A percentile compares a stretch with the other conserved stretches of the same genome.
Evolutionary conservation across 106 monocot genomes (phyloP).

Genomic region (Dendrobium officinale): DNA sequence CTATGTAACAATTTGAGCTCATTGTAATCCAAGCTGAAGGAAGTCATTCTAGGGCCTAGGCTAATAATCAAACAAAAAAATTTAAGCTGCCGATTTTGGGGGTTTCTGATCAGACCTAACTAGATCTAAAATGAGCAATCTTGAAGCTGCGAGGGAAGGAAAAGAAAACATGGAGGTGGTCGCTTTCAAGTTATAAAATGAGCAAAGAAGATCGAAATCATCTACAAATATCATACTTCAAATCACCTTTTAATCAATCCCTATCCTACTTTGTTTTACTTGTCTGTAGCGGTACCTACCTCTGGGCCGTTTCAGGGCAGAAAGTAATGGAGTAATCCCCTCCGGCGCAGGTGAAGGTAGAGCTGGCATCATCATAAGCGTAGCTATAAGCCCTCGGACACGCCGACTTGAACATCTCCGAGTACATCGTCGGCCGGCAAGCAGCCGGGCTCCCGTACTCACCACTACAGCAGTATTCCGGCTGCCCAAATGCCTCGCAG

Average conservation of each 20-base stretch:
- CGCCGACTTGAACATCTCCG: conserved; percentile 13
- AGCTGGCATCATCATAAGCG: conserved; percentile 18
- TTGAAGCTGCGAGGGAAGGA: no score
- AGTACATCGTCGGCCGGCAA: conserved; percentile 19
- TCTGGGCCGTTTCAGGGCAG: conserved; percentile 5
- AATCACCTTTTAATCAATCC: neutral
- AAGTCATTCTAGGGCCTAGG: no score
- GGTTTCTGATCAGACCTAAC: no score
- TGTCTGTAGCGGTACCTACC: neutral
- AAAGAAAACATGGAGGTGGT: no score
- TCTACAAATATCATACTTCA: no score
- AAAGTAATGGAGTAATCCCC: conserved; percentile 23
- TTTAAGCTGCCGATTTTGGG: no score
- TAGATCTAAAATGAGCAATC: no score
- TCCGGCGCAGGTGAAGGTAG: conserved; percentile 18
- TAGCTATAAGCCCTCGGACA: conserved; percentile 22
- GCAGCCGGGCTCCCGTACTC: conserved; percentile 13
- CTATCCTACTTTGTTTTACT: neutral
- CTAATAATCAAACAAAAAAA: no score
- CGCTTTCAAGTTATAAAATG: no score
- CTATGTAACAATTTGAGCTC: no score
- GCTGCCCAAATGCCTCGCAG: conserved; percentile 29
- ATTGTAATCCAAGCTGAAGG: no score
- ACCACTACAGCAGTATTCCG: conserved; percentile 34
- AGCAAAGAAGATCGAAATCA: no score